Evolutionary conservation across 2,329 filamentous ascomycete species (phyloP).

Genomic region (Cladosporium sp.): DNA sequence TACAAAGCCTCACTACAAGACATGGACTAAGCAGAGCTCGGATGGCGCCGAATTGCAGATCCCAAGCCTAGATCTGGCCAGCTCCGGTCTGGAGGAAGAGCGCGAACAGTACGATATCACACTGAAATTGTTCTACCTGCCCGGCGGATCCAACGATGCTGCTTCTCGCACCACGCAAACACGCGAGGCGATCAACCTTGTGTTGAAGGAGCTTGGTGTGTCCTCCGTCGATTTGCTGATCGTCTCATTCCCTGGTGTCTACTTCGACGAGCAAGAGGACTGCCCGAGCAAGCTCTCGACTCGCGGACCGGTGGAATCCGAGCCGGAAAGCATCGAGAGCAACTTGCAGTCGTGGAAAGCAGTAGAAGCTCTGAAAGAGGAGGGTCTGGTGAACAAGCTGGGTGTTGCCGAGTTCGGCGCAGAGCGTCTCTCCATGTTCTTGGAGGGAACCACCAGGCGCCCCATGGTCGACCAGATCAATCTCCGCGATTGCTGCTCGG

Average conservation of each 20-base stretch:
- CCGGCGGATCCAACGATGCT: conserved; percentile 45
- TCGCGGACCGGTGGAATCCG: conserved; percentile 41
- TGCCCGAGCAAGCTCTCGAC: conserved; percentile 59
- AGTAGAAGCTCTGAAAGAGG: conserved; percentile 70
- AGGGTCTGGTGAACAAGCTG: conserved; percentile 71
- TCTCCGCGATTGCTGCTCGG: conserved; percentile 90
- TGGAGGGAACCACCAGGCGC: conserved; percentile 67
- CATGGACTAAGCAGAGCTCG: conserved; percentile 71
- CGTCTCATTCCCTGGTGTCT: conserved; percentile 87
- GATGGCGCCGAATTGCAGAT: conserved; percentile 55
- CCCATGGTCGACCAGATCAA: conserved; percentile 96
- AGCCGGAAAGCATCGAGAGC: conserved; percentile 59
- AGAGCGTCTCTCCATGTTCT: conserved; percentile 75
- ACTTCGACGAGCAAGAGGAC: conserved; percentile 89
- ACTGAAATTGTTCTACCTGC: conserved; percentile 91
- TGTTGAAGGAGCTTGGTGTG: conserved; percentile 76
- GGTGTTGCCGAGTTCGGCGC: conserved; percentile 91
- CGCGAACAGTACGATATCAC: conserved; percentile 87
- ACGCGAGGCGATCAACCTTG: conserved; percentile 74
- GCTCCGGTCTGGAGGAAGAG: conserved; percentile 75
- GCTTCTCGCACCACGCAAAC: conserved; percentile 71
- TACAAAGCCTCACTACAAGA: conserved; percentile 39
- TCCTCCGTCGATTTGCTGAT: conserved; percentile 82
- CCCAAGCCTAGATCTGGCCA: conserved; percentile 72
- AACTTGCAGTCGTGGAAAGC: conserved; percentile 68